These are phyloP conservation scores for Halophytophthora polymorphica DNA, from an alignment of 352 stramenopile species.

Conservation along the genomic window DNA sequence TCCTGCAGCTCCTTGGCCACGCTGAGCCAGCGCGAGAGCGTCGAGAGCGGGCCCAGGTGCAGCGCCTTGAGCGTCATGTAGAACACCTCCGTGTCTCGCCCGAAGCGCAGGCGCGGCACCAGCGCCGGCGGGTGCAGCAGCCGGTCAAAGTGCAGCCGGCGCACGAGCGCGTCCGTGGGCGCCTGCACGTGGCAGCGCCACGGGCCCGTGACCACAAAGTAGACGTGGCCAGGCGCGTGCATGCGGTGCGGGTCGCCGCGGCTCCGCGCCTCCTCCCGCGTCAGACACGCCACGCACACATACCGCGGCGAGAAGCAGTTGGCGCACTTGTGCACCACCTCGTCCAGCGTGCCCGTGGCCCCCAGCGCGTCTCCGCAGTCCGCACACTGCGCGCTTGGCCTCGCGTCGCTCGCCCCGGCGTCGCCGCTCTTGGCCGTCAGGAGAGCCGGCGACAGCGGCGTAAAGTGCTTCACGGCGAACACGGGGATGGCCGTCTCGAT, in stretches of 20 bases:
- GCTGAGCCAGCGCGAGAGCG: slow-evolving; percentile 47
- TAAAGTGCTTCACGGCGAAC: slow-evolving; percentile 55
- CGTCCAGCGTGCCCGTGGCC: slow-evolving; percentile 13
- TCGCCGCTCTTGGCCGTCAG: slow-evolving; percentile 24
- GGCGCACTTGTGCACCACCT: slow-evolving; percentile 58
- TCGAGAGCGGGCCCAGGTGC: slow-evolving; percentile 59
- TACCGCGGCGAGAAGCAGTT: slow-evolving; percentile 54
- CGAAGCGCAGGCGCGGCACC: slow-evolving; percentile 51
- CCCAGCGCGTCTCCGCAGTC: slow-evolving; percentile 29
- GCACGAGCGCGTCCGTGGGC: slow-evolving; percentile 5
- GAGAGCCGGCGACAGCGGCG: slow-evolving; percentile 22
- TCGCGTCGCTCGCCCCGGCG: not conserved
- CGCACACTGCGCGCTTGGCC: slow-evolving; percentile 15
- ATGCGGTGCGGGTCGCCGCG: slow-evolving; percentile 43
- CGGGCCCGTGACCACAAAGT: slow-evolving; percentile 47
- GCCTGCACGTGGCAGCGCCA: slow-evolving; percentile 42
- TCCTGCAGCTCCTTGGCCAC: slow-evolving; percentile 62
- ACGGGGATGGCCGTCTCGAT: slow-evolving; percentile 62
- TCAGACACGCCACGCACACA: slow-evolving; percentile 47
- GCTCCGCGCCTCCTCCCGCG: slow-evolving; percentile 40
- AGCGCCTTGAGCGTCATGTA: slow-evolving; percentile 65
- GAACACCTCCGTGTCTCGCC: slow-evolving; percentile 53
- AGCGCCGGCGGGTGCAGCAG: slow-evolving; percentile 53
- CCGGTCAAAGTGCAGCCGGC: slow-evolving; percentile 32
- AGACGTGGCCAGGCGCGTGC: slow-evolving; percentile 63